Evolutionary conservation across 2,329 filamentous ascomycete genomes (phyloP), one percentile per base, ranked within the genome.

Genomic region (Cordyceps cicadae): DNA sequence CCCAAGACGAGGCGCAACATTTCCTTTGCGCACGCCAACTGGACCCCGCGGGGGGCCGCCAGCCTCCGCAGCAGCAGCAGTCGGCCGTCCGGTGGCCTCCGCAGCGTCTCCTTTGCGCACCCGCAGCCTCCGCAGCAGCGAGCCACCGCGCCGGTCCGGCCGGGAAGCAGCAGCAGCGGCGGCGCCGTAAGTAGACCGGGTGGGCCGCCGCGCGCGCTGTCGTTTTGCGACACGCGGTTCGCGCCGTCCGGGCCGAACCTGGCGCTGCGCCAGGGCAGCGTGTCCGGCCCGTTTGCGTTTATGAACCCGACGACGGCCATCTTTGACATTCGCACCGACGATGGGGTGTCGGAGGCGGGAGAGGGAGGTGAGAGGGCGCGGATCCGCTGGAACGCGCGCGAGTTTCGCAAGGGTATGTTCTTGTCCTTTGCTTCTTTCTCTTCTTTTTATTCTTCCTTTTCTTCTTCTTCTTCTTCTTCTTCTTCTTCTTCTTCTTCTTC

Each of bases 221-320:
- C 63, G 2, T 64, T 64, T 49, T 57, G 58, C 54, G 51, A 61
- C 12, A 51, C 50, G 24, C 58, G 61, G 24, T 64, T 62, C 58
- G 53, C 59, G 41, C 63, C 61, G 15, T 57, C 58, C 4, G 61
- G 63, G 8, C 63, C 59, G 14, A 63, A 58, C 37, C 49, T 64
- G 58, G 37, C 61, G 15, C 63, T 64, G n/a, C 63, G 63, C 45
- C 52, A 63, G 37, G 55, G 45, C 45, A 64, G 63, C 48, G 63
- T 64, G 7, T 62, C 54, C 1, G 63, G 63, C 9, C 63, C 63
- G 0, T 62, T 64, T 57, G 61, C 61, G n/a, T 64, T 64, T 37
- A 29, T 64, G 29, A 64, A 64, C 48, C 63, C 61, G 17, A 64
- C 63, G 19, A 62, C 61, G 15, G 63, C 63, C 51, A 62, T 64